phyloP scores from a whole-genome alignment of 345 rosid genomes.

The Abelmoschus esculentus region DNA sequence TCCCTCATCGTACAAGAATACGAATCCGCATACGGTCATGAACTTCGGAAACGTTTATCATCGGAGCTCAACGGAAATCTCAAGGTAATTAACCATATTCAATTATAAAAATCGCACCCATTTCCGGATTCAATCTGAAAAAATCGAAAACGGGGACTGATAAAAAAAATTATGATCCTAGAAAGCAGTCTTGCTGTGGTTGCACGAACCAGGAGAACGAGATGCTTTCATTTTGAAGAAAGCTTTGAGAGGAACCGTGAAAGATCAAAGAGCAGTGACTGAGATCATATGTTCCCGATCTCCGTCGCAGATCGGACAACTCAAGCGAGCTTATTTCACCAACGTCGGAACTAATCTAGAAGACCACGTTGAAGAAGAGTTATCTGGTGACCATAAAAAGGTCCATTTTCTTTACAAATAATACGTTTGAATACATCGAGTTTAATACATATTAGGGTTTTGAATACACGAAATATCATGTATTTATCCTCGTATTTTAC shows the following conservation, averaged over 20 bases:
- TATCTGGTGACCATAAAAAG: constrained; percentile 9
- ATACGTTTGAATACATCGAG: background rate
- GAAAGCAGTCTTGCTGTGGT: constrained; percentile 56
- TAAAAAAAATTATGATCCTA: background rate
- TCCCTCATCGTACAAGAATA: constrained; percentile 53
- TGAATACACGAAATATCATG: no score
- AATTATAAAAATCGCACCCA: background rate
- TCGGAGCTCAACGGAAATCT: constrained; percentile 56
- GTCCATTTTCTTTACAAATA: background rate
- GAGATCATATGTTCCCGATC: constrained; percentile 53
- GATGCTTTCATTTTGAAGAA: constrained; percentile 36
- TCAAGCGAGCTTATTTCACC: constrained; percentile 40
- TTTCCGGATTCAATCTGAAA: no score
- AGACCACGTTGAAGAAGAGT: constrained; percentile 39
- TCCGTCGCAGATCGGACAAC: constrained; percentile 47
- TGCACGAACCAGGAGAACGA: constrained; percentile 43
- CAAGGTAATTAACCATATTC: constrained; percentile 33
- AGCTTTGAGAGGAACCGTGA: constrained; percentile 36
- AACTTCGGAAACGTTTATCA: constrained; percentile 40
- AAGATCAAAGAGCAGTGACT: constrained; percentile 38
- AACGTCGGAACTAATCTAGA: constrained; percentile 28
- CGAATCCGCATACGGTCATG: constrained; percentile 38
- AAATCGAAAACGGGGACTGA: background rate
- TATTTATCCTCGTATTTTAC: background rate
- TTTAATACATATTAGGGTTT: no score